Evolutionary conservation across 2,329 filamentous ascomycete genomes (phyloP), one percentile per base, ranked within the genome.

Genomic region (Arthrobotrys megalospora): DNA sequence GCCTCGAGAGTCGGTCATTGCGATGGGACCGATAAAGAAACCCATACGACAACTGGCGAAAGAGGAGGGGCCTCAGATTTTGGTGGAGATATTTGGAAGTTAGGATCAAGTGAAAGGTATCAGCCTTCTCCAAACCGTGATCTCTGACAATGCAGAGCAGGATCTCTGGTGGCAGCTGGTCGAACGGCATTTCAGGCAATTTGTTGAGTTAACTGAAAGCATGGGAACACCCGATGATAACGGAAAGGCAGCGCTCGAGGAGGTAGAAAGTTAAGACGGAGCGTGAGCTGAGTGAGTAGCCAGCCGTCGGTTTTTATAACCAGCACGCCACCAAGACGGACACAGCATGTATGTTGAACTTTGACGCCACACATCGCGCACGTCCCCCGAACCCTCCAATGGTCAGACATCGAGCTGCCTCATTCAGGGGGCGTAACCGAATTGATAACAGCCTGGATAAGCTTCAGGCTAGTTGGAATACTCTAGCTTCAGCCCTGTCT

Each of bases 81-180:
- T 77, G 66, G 36, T 71, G 63, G 12, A 71, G 52, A 24, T 34
- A 32, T 21, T 63, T 47, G 14, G 48, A 77, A 1, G 66, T 71
- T 19, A 77, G 52, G 8, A 71, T 71, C 8, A 77, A 45, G 43
- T 50, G 66, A 45, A 71, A 69, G 11, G 66, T 65, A 38, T 77
- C 66, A 52, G 73, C 41, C 43, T 70, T 66, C 14, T 10, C 21
- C 6, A 71, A 21, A n/a, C 21, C 52, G n/a, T 45, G 43, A 21
- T 77, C 73, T 14, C 50, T 60, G n/a, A 63, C 60, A 24, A 71
- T 68, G 34, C 48, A 62, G n/a, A 77, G 52, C 41, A 77, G 41
- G 19, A 77, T 66, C 38, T 77, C 73, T 24, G 66, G 58, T 6
- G 73, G 73, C 8, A 77, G 52, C 34, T 48, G 58, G 55, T 77